These are phyloP conservation scores for Globisporangium mamillatum DNA, from an alignment of 352 stramenopile genomes.

Conservation along the genomic window DNA sequence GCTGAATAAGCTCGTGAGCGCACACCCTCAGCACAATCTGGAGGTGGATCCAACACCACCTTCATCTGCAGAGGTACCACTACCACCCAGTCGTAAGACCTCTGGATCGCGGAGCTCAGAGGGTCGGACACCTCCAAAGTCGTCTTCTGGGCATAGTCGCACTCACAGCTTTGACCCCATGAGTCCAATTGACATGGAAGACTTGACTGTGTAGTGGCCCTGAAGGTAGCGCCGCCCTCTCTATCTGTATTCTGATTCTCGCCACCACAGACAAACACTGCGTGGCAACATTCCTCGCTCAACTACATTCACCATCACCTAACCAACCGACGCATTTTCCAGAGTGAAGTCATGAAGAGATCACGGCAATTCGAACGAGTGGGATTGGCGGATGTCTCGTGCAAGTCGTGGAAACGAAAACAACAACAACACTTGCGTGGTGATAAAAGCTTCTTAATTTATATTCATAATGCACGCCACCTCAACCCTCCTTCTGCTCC, in stretches of 20 bases:
- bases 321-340: not conserved
- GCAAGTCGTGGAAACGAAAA: not conserved
- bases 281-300: not conserved
- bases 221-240: no score
- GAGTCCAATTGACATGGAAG: conserved; percentile 25
- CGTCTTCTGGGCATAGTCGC: conserved; percentile 4
- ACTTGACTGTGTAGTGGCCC: conserved; percentile 22
- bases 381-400: not conserved
- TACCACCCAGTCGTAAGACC: conserved; percentile 24
- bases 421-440: not conserved
- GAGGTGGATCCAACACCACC: conserved; percentile 38
- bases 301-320: not conserved
- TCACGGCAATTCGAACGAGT: no score
- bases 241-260: conserved; percentile 11
- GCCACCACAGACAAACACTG: conserved; percentile 1
- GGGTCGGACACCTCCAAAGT: conserved; percentile 9
- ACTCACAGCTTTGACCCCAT: conserved; percentile 18
- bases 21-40: conserved; percentile 75
- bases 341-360: no score
- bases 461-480: not conserved
- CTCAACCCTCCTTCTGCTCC: not conserved
- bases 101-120: conserved; percentile 17
- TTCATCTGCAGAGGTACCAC: conserved; percentile 15
- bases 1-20: conserved; percentile 72
- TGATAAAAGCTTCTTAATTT: conserved; percentile 4